Base-by-base conservation (phyloP, 805 yeast genomes). In the Kluyveromyces starmeri region DNA sequence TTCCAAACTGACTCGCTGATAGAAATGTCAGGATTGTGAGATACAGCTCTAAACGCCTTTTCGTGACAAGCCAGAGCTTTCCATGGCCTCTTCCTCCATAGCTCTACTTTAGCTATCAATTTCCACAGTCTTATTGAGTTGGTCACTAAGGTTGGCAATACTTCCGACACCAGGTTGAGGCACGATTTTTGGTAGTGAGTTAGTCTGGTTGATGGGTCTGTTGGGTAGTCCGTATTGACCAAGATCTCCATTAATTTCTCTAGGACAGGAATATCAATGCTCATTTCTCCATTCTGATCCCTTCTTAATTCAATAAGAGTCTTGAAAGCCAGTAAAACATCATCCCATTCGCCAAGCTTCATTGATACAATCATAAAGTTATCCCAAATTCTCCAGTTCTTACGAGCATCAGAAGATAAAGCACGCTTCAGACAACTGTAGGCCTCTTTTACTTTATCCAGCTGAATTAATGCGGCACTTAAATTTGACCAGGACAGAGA, bases 1-100 rank as follows among this genome's bases (percentile, higher is more conserved):
- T 73, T 70, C 94, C 95, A 88, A 0, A 70, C 65, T 4, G 43
- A 46, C 50, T 78, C 86, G 41, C 73, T 69, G 1, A 71, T 61
- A 18, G 70, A 76, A 37, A 84, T 59, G 32, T 76, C 78, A 1
- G 94, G 81, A 23, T 71, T 65, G 38, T 75, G 77, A 2, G 75
- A 61, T 9, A 74, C 61, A 0, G 92, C 82, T 45, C 95, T 69
- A 52, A 73, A 85, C 0, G 95, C 95, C 55, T 81, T 83, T 49
- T 86, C 96, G 47, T 81, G 78, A 47, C 85, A 77, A 20, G 79
- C 92, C 34, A 92, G 64, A 0, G 95, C 82, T 4, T 73, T 71
- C 95, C 96, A 86, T 11, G 96, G 95, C 47, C 71, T 74, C 23
- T 68, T 67, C 49, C 89, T 72, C 96, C 97, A 89, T 7, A 82